Conservation (phyloP, 2,329 filamentous ascomycete species). For the Clarireedia sp. region DNA sequence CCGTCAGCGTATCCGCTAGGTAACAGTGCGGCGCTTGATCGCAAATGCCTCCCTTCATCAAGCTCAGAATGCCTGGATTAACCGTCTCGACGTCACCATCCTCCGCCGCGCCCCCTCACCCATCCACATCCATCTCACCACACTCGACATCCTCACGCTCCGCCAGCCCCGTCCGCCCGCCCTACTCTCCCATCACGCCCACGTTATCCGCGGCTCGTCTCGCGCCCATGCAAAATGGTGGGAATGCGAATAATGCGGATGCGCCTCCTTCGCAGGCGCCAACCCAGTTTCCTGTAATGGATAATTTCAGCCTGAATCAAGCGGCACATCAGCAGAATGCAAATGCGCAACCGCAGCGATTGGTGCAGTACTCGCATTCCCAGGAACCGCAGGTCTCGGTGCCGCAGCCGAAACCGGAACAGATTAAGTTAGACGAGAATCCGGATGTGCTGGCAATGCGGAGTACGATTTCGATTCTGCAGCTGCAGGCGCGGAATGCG, state of each 20-base stretch:
- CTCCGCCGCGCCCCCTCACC: background rate
- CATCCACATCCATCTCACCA: background rate
- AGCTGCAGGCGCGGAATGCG: conserved; percentile 76
- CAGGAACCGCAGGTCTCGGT: conserved; percentile 34
- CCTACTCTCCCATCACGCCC: conserved; percentile 28
- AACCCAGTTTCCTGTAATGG: conserved; percentile 1
- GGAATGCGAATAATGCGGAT: background rate
- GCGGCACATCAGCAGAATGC: conserved; percentile 1
- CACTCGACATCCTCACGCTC: conserved; percentile 14
- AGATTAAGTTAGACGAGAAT: conserved; percentile 57
- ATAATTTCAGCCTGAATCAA: background rate
- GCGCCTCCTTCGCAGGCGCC: background rate
- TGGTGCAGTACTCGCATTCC: conserved; percentile 36
- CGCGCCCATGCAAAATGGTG: conserved; percentile 4
- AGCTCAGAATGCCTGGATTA: conserved; percentile 6
- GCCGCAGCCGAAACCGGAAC: conserved; percentile 35
- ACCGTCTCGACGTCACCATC: background rate
- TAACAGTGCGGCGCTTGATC: background rate
- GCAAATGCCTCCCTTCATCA: conserved; percentile 7
- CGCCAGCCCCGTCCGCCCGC: conserved; percentile 23
- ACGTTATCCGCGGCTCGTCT: conserved; percentile 18
- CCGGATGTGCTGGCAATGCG: conserved; percentile 82
- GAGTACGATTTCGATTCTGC: conserved; percentile 77
- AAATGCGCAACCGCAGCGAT: conserved; percentile 16
- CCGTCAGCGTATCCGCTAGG: background rate